Evolutionary conservation across 2,329 filamentous ascomycete genomes (phyloP), one percentile per base, ranked within the genome.

Genomic region (Botryosphaeria dothidea): DNA sequence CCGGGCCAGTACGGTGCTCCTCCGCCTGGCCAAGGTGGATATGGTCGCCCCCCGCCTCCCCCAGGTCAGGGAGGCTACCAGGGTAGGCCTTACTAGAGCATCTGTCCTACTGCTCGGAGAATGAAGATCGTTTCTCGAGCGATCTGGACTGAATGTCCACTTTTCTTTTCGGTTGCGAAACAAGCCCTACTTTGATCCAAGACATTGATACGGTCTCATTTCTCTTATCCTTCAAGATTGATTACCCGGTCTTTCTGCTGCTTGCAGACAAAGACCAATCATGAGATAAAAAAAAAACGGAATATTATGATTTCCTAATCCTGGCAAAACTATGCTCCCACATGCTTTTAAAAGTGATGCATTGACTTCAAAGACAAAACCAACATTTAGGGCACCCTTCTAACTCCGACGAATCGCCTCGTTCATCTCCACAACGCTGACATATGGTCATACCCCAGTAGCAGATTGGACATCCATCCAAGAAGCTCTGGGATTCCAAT

Each of bases 21-120:
- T 23, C 72, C 68, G 8, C 71, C 67, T 43, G 71, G 78, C 67
- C 77, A 78, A 58, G 69, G 70, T 19, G 72, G 71, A 17, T 68
- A 67, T 61, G 70, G 71, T 11, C 69, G 66, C 23, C 68, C 70
- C 19, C 69, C 73, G 49, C 73, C 69, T 43, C 73, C 73, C 21
- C 63, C 54, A 31, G 52, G 45, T 19, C 63, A 60, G 27, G 63
- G 63, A 23, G 63, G 63, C 7, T 65, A 65, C 25, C 54, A 31
- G 45, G 41, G 41, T 27, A 56, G 62, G 41, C 46, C 46, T 1
- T 64, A 64, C 52, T 64, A 64, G 31, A 31, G 19, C 31, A 49
- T 19, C 23, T 17, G 29, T 31, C 31, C 41, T 41, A n/a, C 45
- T 41, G 19, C n/a, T 34, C 41, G 36, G 23, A 17, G 23, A 45